Base-by-base conservation (phyloP, 2,329 filamentous ascomycete genomes). In the Phyllachora maydis region DNA sequence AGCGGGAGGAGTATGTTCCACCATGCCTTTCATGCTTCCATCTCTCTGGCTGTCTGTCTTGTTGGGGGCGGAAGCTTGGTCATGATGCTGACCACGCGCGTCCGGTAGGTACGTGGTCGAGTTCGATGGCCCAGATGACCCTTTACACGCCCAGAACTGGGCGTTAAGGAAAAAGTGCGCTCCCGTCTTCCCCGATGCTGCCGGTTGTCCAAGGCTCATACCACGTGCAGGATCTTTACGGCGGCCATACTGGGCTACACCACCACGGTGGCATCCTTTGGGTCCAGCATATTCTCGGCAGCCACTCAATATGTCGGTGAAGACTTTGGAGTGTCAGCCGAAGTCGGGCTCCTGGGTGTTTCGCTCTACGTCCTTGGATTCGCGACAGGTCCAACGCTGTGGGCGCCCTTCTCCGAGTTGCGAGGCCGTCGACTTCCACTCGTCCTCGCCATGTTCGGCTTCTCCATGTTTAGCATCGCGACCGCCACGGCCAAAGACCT, bases 71-170 rank as follows among this genome's bases (percentile, higher is more conserved):
- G n/a, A n/a, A n/a, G n/a, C n/a, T n/a, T n/a, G n/a, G n/a, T n/a
- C n/a, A n/a, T n/a, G n/a, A n/a, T n/a, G n/a, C n/a, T n/a, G n/a
- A n/a, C n/a, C n/a, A n/a, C n/a, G n/a, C n/a, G n/a, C n/a, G n/a
- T n/a, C n/a, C n/a, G n/a, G n/a, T n/a, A n/a, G n/a, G n/a, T n/a
- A n/a, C n/a, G 74, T 82, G 1, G 76, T 83, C 20, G 76, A 81
- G 45, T 92, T 91, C 39, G 73, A 83, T 35, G 82, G 81, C 0
- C 72, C 68, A 2, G 60, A 82, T 32, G 82, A 92, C 38, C 81
- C 81, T 3, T 40, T 83, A 29, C 81, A 91, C 45, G 74, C 79
- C 1, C 76, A 85, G 49, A 92, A 92, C 43, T 92, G 82, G 82
- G 60, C 75, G 0, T 39, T 76, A 25, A 64, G 52, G 40, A 83